phyloP scores from a whole-genome alignment of 2,329 filamentous ascomycete genomes.

The Botrytis pseudocinerea region DNA sequence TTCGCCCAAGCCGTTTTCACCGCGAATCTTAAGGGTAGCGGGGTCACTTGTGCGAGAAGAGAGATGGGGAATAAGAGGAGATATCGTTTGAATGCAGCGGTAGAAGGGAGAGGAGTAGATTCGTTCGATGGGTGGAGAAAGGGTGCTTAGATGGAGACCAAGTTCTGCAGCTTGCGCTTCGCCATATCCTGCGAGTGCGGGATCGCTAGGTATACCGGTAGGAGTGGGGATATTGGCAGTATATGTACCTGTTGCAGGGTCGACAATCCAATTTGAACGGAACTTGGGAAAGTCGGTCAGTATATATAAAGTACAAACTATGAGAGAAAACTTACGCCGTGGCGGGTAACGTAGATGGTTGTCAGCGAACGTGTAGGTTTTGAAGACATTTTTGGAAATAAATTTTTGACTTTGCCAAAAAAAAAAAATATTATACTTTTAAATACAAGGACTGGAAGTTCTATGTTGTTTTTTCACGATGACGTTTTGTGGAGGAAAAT shows the following conservation, averaged over 20 bases:
- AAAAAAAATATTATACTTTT: conserved; percentile 44
- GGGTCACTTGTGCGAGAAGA: conserved; percentile 28
- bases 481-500: conserved; percentile 15
- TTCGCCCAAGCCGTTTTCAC: conserved; percentile 67
- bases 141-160: conserved; percentile 59
- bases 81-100: conserved; percentile 81
- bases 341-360: conserved; percentile 70
- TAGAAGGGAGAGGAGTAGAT: conserved; percentile 89
- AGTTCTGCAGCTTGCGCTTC: conserved; percentile 81
- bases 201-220: conserved; percentile 85
- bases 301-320: conserved; percentile 25
- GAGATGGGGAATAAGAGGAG: conserved; percentile 62
- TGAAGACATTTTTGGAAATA: conserved; percentile 10
- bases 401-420: not conserved
- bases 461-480: conserved; percentile 17
- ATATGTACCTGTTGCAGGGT: conserved; percentile 78
- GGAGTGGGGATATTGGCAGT: conserved; percentile 71
- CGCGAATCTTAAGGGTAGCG: conserved; percentile 48
- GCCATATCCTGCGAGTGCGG: conserved; percentile 82
- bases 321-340: conserved; percentile 61
- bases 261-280: conserved; percentile 85
- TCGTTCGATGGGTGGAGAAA: conserved; percentile 67
- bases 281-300: conserved; percentile 58
- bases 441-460: conserved; percentile 10
- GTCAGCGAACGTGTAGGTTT: conserved; percentile 20